Base-by-base conservation (phyloP, 257 asterid genomes). In the Solanum gandarillasii region DNA sequence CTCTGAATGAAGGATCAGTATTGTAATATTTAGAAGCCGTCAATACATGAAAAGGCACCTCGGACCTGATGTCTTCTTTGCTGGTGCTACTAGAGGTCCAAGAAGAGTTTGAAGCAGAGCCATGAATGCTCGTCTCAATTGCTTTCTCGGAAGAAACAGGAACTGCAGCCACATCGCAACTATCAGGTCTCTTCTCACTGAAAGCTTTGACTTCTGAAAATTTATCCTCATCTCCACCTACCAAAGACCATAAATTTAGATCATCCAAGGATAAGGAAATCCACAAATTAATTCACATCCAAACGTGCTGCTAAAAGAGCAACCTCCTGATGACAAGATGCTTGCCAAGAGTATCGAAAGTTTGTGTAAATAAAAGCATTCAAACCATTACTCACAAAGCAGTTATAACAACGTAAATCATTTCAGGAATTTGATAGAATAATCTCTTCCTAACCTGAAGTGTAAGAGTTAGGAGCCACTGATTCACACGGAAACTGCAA, bases 401-500 rank as follows among this genome's bases (percentile, higher is more conserved):
- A 71, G 46, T 29, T 31, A 86, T 38, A 38, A 86, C 68, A 86
- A 21, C 18, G 12, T 35, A 52, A 10, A 21, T 29, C 65, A 46
- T 43, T 72, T 48, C 71, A 52, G 67, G 20, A 39, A 46, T 11
- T 71, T 70, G 74, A 32, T 34, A n/a, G 29, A 73, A 62, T 8
- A 88, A 58, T 29, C 84, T 58, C 67, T 68, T 72, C 81, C 87
- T 79, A 87, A 91, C 93, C 93, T 88, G 90, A 87, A 65, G 81
- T 38, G 74, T 81, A 89, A 73, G 52, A 83, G 14, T 81, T 88
- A 20, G 34, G 83, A 60, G 70, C 74, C 36, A 72, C 73, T 23
- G 86, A 86, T 84, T 89, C 89, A 81, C 65, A 75, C 75, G 92
- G 90, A 90, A 91, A 91, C 46, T 90, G 92, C 67, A 90, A 87